Base-by-base conservation (phyloP, 345 rosid genomes). In the Gossypium arboreum region DNA sequence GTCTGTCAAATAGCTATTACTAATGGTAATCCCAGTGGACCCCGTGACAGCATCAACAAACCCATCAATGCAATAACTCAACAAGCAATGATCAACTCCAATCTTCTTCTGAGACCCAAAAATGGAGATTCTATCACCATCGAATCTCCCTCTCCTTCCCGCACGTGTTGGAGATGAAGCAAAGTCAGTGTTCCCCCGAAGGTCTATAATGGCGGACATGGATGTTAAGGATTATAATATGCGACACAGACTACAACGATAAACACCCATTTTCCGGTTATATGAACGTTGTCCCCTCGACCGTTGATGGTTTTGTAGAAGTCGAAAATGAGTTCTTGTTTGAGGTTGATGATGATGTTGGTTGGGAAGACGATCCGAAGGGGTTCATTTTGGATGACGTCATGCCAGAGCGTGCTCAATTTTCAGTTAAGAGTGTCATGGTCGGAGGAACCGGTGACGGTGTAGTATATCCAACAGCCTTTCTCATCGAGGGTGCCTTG, bases 381-480 rank as follows among this genome's bases (percentile, higher is more conserved):
- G 2, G 99, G 98, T 25, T 86, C 92, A 4, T 72, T 63, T 54
- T 96, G 98, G 77, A 96, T 90, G 44, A 89, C 97, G 34, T 87
- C 99, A 77, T 90, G 83, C 0, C 98, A 94, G 50, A 96, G 94
- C 0, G 98, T 96, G 11, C 99, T 98, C 0, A 97, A 97, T 0
- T 80, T 79, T 0, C 98, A 98, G 83, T 91, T 83, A 0, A 0
- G 93, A 78, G 82, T 96, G 81, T 96, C 84, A 16, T 34, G 45
- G 85, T 96, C 99, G 45, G 99, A 96, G 34, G 98, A 86, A 81
- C 93, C 98, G 1, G 97, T 88, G 4, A 96, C 98, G 34, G 86
- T 79, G 77, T 96, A 96, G 77, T 93, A 96, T 88, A 92, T 86
- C 61, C 81, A 87, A 2, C 99, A 97, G 16, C 89, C 90, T 71